A percentile compares a stretch with the other conserved stretches of the same genome.
phyloP scores from a whole-genome alignment of 129 eudicot species.

The Mikania micrantha region DNA sequence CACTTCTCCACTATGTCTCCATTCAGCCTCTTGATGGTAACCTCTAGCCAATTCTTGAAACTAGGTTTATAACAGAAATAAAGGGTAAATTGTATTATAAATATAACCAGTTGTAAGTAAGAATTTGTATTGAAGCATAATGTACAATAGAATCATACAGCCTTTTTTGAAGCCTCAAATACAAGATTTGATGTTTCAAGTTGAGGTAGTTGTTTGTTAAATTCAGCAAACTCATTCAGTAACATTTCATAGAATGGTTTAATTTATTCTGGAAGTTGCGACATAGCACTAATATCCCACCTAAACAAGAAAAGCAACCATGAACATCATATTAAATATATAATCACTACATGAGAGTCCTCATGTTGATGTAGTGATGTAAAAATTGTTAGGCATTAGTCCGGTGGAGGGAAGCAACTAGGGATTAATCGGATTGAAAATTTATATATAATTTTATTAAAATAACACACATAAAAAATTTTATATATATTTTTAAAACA shows the following conservation, averaged over 20 bases:
- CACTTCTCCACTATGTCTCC: constrained; percentile 12
- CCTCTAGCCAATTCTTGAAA: constrained; percentile 1
- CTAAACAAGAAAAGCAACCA: neutral
- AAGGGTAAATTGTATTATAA: too few species aligned
- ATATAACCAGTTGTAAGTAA: neutral
- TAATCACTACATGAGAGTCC: too few species aligned
- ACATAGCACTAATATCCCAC: constrained; percentile 23
- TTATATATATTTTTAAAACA: too few species aligned
- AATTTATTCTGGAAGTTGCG: constrained; percentile 23
- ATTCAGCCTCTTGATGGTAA: constrained; percentile 21
- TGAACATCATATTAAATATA: neutral
- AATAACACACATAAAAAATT: too few species aligned
- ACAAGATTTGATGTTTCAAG: neutral
- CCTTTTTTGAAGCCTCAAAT: constrained; percentile 6
- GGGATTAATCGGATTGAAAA: too few species aligned
- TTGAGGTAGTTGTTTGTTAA: neutral
- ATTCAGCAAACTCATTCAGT: neutral
- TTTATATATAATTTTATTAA: too few species aligned
- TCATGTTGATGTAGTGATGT: too few species aligned
- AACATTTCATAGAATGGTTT: constrained; percentile 9
- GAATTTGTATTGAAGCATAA: neutral
- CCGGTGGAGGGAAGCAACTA: too few species aligned
- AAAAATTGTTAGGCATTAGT: too few species aligned
- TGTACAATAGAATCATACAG: neutral
- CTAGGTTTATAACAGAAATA: neutral